phyloP scores from a whole-genome alignment of 768 basidiomycete species.

The Pholiota conissans region DNA sequence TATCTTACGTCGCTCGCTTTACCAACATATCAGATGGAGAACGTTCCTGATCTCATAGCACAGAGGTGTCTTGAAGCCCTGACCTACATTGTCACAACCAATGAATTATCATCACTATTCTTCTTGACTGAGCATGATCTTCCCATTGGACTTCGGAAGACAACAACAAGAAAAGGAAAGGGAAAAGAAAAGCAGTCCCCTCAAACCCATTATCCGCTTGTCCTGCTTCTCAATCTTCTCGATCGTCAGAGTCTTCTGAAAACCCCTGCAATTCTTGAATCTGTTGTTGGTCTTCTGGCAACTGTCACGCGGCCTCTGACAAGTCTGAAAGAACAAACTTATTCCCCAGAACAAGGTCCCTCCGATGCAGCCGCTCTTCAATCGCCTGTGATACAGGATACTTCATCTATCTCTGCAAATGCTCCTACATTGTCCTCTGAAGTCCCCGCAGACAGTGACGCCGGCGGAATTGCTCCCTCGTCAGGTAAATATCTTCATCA shows the following conservation, averaged over 20 bases:
- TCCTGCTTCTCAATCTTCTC: constrained; percentile 82
- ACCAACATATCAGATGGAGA: constrained; percentile 64
- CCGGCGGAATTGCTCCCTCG: neutral
- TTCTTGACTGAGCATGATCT: constrained; percentile 96
- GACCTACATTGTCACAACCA: constrained; percentile 82
- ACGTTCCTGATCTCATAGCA: constrained; percentile 89
- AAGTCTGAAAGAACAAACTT: constrained; percentile 56
- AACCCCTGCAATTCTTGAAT: constrained; percentile 90
- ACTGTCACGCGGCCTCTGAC: constrained; percentile 85
- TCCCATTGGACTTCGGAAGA: constrained; percentile 70
- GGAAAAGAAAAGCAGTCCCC: constrained; percentile 87
- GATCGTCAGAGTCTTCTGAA: constrained; percentile 85
- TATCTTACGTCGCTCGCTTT: constrained; percentile 48
- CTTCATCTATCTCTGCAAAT: neutral
- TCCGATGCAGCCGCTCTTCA: neutral
- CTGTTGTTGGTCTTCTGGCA: constrained; percentile 84
- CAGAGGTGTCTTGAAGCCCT: constrained; percentile 94
- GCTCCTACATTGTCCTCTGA: neutral
- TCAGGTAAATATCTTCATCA: constrained; percentile 10
- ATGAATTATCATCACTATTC: constrained; percentile 84
- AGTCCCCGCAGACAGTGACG: neutral
- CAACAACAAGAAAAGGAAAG: constrained; percentile 83
- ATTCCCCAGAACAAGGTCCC: constrained; percentile 11
- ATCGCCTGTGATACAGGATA: neutral
- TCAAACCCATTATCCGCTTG: constrained; percentile 88